A percentile compares a stretch with the other conserved stretches of the same genome.
Conservation (phyloP, 192 early-diverging fungal species). For the Oehlia diaphana region DNA sequence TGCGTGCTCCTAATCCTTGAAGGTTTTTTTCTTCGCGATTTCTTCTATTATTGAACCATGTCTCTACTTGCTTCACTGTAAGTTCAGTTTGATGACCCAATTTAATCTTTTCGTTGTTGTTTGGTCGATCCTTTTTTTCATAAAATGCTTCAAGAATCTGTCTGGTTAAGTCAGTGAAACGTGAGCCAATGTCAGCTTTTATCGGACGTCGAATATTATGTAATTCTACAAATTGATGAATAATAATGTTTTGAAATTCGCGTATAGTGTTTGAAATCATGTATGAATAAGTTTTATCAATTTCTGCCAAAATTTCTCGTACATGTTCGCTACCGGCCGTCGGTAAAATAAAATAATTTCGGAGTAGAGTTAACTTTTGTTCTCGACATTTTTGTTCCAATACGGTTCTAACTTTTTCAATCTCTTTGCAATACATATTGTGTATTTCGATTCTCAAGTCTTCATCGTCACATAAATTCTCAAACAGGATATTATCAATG, state of each 20-base stretch:
- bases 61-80: constrained; percentile 19
- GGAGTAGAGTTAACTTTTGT: not conserved
- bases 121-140: not conserved
- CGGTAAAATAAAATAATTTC: constrained; percentile 11
- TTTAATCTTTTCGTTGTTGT: not conserved
- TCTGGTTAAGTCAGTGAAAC: not conserved
- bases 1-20: not conserved
- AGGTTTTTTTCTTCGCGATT: constrained; percentile 3
- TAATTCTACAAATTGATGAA: not conserved
- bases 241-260: not conserved
- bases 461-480: too few relatives aligned
- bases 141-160: constrained; percentile 24
- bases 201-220: not conserved
- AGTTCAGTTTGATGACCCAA: not conserved
- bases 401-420: too few relatives aligned
- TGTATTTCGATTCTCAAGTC: too few relatives aligned
- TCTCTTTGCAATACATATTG: too few relatives aligned
- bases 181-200: not conserved
- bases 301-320: not conserved
- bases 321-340: not conserved
- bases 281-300: not conserved
- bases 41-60: constrained; percentile 29
- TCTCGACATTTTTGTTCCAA: not conserved
- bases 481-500: too few relatives aligned
- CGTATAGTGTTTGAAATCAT: not conserved